Conservation (phyloP, 2,329 filamentous ascomycete genomes). For the Nannizzia gypsea region DNA sequence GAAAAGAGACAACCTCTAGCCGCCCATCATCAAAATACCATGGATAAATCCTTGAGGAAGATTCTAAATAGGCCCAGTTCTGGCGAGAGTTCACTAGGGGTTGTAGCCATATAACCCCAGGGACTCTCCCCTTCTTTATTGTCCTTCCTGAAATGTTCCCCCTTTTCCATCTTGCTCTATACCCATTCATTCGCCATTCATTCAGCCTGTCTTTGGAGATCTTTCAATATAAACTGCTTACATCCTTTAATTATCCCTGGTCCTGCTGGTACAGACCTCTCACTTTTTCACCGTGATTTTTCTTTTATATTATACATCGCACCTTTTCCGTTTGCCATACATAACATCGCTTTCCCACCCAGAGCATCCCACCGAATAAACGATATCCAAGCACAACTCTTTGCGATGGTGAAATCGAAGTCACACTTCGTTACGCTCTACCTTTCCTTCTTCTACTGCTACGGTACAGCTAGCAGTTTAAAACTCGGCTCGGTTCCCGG, state of each 20-base stretch:
- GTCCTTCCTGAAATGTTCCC: not conserved
- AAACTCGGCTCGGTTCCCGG: not conserved
- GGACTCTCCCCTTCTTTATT: not conserved
- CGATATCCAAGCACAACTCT: not conserved
- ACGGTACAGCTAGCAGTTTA: not conserved
- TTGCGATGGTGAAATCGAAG: not conserved
- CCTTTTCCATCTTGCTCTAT: not conserved
- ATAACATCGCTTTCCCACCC: not conserved
- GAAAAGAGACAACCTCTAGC: not conserved
- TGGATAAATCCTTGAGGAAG: not conserved
- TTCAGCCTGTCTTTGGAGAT: not conserved
- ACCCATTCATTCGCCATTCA: not conserved
- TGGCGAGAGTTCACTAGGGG: not conserved
- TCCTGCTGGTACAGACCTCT: slow-evolving; percentile 5
- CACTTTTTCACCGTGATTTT: not conserved
- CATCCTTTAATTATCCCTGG: not conserved
- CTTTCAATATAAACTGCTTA: not conserved
- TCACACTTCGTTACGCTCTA: not conserved
- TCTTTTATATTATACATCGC: not conserved
- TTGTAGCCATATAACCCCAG: slow-evolving; percentile 1
- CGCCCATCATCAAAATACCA: not conserved
- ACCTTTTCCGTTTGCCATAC: not conserved
- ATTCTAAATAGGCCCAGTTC: not conserved
- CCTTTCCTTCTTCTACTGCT: not conserved
- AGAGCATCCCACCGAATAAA: not conserved